Conservation (phyloP, 2,329 filamentous ascomycete genomes). For the Scytalidium lignicola region DNA sequence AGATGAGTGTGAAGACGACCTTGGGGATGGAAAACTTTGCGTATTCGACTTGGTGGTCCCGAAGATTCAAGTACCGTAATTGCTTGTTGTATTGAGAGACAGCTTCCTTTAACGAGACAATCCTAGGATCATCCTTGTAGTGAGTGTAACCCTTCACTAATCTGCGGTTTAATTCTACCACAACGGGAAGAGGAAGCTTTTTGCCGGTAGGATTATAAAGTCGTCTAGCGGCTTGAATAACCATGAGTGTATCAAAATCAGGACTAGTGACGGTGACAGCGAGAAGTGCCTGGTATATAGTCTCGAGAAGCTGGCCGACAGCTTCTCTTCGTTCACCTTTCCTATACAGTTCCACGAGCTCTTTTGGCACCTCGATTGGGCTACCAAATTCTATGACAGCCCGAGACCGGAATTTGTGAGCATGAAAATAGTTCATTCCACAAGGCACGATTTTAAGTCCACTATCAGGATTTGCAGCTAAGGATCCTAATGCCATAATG, state of each 20-base stretch:
- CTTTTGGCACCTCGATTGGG: conserved; percentile 76
- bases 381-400: conserved; percentile 93
- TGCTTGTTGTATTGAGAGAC: conserved; percentile 84
- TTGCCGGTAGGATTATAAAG: conserved; percentile 93
- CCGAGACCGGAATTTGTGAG: conserved; percentile 94
- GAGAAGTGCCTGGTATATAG: conserved; percentile 77
- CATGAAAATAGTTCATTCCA: conserved; percentile 99
- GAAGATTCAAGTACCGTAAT: conserved; percentile 77
- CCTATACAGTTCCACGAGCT: conserved; percentile 82
- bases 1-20: conserved; percentile 72
- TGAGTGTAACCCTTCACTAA: conserved; percentile 87
- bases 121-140: conserved; percentile 86
- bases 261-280: conserved; percentile 88
- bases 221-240: conserved; percentile 88
- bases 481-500: conserved; percentile 91
- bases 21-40: conserved; percentile 74
- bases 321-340: conserved; percentile 79
- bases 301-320: conserved; percentile 79
- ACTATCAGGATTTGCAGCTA: conserved; percentile 80
- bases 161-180: conserved; percentile 89
- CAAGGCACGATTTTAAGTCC: conserved; percentile 92
- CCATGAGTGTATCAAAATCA: conserved; percentile 94
- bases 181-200: conserved; percentile 84
- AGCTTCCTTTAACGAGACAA: conserved; percentile 67
- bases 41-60: conserved; percentile 93